These are phyloP conservation scores for Colletotrichum cordylinicola DNA, from an alignment of 2,329 filamentous ascomycete genomes.

Conservation along the genomic window DNA sequence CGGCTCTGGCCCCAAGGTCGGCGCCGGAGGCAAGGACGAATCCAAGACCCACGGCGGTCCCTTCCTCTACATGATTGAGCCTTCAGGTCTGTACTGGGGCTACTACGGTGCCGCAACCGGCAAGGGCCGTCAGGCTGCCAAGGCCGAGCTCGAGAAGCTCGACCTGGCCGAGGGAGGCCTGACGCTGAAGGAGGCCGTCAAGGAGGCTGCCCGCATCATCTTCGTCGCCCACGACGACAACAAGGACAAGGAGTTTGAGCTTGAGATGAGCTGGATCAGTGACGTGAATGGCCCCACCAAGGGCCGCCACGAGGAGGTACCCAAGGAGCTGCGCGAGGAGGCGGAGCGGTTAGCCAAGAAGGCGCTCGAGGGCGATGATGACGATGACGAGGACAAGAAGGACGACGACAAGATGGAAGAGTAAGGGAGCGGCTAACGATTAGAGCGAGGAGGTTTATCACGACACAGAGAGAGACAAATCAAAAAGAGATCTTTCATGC, in stretches of 20 bases:
- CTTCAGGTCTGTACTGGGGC: constrained; percentile 96
- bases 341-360: constrained; percentile 93
- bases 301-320: constrained; percentile 91
- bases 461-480: background rate
- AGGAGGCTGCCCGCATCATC: constrained; percentile 96
- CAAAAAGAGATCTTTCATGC: constrained; percentile 12
- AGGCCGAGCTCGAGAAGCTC: constrained; percentile 98
- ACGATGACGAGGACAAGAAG: constrained; percentile 66
- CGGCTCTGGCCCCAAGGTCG: constrained; percentile 77
- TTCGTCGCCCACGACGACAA: constrained; percentile 98
- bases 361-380: constrained; percentile 85
- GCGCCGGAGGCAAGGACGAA: constrained; percentile 81
- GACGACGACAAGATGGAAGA: constrained; percentile 89
- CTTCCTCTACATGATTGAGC: constrained; percentile 98
- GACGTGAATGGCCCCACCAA: constrained; percentile 84
- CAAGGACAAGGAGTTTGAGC: constrained; percentile 99
- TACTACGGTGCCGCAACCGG: constrained; percentile 98
- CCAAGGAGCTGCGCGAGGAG: constrained; percentile 87
- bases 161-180: constrained; percentile 81
- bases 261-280: constrained; percentile 99
- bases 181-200: constrained; percentile 85
- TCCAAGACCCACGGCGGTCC: constrained; percentile 85
- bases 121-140: constrained; percentile 95
- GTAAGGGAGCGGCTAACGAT: constrained; percentile 46
- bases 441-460: constrained; percentile 7